Evolutionary conservation across 2,329 filamentous ascomycete species (phyloP).

Genomic region (Fusarium euwallaceae): DNA sequence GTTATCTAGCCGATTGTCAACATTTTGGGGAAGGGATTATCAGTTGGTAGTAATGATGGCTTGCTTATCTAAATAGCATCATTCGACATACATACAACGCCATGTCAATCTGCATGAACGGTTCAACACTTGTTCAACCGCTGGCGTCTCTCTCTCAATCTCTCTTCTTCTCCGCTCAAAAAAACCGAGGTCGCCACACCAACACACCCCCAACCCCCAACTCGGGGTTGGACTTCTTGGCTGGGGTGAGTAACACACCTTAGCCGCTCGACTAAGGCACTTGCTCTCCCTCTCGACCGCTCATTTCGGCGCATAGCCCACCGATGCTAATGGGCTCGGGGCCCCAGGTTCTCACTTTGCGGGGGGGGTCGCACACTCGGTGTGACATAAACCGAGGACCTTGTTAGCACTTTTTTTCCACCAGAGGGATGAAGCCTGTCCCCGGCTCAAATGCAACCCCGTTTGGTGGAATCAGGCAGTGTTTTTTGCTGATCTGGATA

Average conservation of each 20-base stretch:
- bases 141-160: background rate
- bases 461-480: background rate
- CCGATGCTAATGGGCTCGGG: background rate
- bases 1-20: background rate
- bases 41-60: no score
- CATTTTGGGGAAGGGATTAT: background rate
- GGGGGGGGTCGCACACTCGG: background rate
- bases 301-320: conserved; percentile 9
- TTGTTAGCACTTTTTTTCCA: background rate
- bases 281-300: background rate
- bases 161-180: background rate
- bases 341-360: background rate
- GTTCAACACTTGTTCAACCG: background rate
- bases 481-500: background rate
- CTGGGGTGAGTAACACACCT: background rate
- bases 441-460: background rate
- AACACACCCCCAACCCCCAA: conserved; percentile 4
- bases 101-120: background rate
- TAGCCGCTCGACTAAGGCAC: background rate
- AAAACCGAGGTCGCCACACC: background rate
- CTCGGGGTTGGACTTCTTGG: background rate
- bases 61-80: background rate
- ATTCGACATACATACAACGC: background rate
- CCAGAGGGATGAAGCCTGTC: background rate
- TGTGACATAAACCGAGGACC: background rate